Percentiles rank a stretch among this genome's conserved stretches.
phyloP scores from a whole-genome alignment of 208 protist species.

The Leishmania lainsoni region DNA sequence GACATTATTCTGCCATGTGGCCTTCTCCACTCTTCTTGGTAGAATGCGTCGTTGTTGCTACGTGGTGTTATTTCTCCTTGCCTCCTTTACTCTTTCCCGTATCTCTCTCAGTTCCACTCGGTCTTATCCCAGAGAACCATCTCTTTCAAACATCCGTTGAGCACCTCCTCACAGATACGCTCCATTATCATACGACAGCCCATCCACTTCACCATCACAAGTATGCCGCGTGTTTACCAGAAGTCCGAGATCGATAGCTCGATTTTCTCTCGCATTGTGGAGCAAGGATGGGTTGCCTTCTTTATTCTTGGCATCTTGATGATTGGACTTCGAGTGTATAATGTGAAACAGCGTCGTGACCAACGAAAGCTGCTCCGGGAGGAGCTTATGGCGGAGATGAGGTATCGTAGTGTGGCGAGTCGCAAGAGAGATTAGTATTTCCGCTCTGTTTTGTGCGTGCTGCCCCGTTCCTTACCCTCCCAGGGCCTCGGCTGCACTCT shows the following conservation, averaged over 20 bases:
- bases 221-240: conserved; percentile 35
- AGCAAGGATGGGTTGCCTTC: conserved; percentile 80
- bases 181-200: background rate
- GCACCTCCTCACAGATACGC: background rate
- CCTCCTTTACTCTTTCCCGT: background rate
- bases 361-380: conserved; percentile 68
- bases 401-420: conserved; percentile 29
- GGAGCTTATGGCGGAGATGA: conserved; percentile 65
- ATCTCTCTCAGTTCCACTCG: too few relatives aligned
- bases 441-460: background rate
- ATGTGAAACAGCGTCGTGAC: conserved; percentile 66
- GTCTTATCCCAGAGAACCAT: background rate
- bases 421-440: conserved; percentile 26
- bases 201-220: background rate
- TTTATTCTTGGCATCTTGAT: conserved; percentile 73
- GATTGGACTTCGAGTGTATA: conserved; percentile 78
- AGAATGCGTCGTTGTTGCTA: background rate
- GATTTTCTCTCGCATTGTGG: conserved; percentile 40
- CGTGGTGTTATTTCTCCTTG: background rate
- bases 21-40: background rate
- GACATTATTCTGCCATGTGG: background rate
- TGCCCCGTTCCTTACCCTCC: background rate
- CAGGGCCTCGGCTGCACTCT: background rate
- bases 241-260: conserved; percentile 38
- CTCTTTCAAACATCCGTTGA: background rate